phyloP scores from a whole-genome alignment of 169 alveolate species.

The Eimeria acervulina region DNA sequence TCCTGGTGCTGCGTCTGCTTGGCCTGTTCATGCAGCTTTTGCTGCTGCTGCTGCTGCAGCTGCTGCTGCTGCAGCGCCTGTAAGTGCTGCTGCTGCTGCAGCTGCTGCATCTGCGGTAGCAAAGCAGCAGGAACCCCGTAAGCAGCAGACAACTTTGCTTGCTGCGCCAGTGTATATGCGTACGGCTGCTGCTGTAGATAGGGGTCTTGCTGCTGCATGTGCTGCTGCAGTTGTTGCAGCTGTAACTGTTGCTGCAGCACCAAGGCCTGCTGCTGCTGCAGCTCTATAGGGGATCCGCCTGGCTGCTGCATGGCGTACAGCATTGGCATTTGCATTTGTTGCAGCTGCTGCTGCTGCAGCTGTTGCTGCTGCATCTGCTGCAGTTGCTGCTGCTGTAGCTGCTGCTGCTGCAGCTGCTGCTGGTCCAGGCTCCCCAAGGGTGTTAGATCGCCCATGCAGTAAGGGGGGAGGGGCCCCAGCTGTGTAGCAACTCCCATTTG shows the following conservation, averaged over 20 bases:
- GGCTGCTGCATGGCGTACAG: constrained; percentile 57
- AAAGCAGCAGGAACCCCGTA: constrained; percentile 62
- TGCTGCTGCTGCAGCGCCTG: constrained; percentile 60
- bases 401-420: constrained; percentile 25
- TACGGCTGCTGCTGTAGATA: constrained; percentile 56
- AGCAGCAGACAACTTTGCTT: constrained; percentile 37
- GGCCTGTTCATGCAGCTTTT: constrained; percentile 26
- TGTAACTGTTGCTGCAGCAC: constrained; percentile 44
- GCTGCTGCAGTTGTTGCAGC: constrained; percentile 43
- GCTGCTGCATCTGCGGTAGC: constrained; percentile 57
- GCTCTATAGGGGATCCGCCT: constrained; percentile 25
- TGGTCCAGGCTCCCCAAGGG: constrained; percentile 40
- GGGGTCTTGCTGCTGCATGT: constrained; percentile 38
- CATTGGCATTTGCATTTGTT: constrained; percentile 39
- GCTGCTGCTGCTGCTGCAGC: constrained; percentile 12
- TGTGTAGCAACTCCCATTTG: constrained; percentile 43
- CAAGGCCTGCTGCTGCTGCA: constrained; percentile 62
- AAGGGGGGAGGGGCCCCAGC: constrained; percentile 46
- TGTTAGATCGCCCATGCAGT: not conserved
- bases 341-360: constrained; percentile 44
- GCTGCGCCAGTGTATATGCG: constrained; percentile 57
- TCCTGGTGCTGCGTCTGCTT: constrained; percentile 45
- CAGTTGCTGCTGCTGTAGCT: too few species aligned
- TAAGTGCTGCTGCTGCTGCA: constrained; percentile 60
- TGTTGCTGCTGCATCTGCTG: constrained; percentile 19